Conservation (phyloP, 2,329 filamentous ascomycete species). For the Beauveria sp. region DNA sequence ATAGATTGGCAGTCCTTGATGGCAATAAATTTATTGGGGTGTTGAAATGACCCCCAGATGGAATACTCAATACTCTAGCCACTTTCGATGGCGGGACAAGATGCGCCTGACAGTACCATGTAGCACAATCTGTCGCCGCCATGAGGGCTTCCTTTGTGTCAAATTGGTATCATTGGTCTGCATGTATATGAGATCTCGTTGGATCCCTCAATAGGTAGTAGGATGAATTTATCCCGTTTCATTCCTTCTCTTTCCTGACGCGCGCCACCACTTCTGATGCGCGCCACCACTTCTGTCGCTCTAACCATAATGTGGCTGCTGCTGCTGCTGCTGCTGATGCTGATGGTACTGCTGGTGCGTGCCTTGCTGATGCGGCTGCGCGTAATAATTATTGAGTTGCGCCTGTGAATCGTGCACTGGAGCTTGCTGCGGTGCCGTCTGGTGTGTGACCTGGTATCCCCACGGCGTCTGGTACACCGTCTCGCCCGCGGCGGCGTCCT, state of each 20-base stretch:
- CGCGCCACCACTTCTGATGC: neutral
- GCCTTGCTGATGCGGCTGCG: neutral
- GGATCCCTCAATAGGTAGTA: neutral
- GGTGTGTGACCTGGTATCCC: constrained; percentile 1
- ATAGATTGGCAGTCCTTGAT: too few species aligned
- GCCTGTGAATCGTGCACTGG: neutral
- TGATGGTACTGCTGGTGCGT: neutral
- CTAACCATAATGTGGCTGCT: constrained; percentile 5
- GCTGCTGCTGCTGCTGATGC: neutral
- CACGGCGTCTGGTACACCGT: constrained; percentile 10
- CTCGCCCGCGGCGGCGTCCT: neutral
- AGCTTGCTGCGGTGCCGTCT: neutral
- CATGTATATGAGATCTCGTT: neutral
- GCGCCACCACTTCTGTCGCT: neutral
- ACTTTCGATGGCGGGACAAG: too few species aligned
- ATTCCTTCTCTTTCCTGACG: neutral
- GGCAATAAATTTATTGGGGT: too few species aligned
- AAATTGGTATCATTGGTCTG: neutral
- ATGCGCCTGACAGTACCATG: too few species aligned
- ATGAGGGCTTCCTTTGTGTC: neutral
- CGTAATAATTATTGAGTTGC: neutral
- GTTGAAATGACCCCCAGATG: too few species aligned
- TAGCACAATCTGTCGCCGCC: neutral
- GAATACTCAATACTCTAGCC: too few species aligned
- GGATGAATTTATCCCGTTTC: neutral